Base-by-base conservation (phyloP, 257 asterid genomes). In the Fraxinus americana region DNA sequence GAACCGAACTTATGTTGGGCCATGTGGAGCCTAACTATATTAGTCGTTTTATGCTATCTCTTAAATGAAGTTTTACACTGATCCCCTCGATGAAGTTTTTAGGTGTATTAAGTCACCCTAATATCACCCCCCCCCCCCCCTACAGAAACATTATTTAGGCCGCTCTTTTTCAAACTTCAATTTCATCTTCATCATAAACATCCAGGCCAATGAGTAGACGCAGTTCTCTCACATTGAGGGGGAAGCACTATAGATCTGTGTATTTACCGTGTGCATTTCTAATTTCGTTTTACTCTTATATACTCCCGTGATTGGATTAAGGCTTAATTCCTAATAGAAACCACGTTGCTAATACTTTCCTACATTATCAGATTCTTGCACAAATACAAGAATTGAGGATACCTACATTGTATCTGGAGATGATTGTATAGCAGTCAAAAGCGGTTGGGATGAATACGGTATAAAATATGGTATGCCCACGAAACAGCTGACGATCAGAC, bases 401-500 rank as follows among this genome's bases (percentile, higher is more conserved):
- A 70, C 7, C 67, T 94, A 92, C 79, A 90, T 94, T 1, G 89
- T 91, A 75, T 92, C 98, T 0, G 98, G 97, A 19, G 97, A 92
- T 43, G 97, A 92, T 39, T 92, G 98, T 66, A 74, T 94, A 27
- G 97, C 98, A 19, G 91, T 94, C 9, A 92, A 92, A 43, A 94
- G 97, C 48, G 98, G 98, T 0, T 94, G 98, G 98, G 98, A 92
- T 14, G 94, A 94, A 59, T 94, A 91, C 72, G 98, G 97, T 5
- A 92, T 94, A 48, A 82, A 75, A 36, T 94, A 87, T 41, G 96
- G 91, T 19, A 94, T 87, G 97, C 97, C 98, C 5, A 94, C 97
- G 0, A 88, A 84, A 35, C 94, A 94, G 1, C 82, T 94, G 36
- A 38, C 85, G 79, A 90, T 94, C 81, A 54, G 83, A 67, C 89